These are phyloP conservation scores for Lecanicillium sp. DNA, from an alignment of 2,329 filamentous ascomycete species.

Conservation along the genomic window DNA sequence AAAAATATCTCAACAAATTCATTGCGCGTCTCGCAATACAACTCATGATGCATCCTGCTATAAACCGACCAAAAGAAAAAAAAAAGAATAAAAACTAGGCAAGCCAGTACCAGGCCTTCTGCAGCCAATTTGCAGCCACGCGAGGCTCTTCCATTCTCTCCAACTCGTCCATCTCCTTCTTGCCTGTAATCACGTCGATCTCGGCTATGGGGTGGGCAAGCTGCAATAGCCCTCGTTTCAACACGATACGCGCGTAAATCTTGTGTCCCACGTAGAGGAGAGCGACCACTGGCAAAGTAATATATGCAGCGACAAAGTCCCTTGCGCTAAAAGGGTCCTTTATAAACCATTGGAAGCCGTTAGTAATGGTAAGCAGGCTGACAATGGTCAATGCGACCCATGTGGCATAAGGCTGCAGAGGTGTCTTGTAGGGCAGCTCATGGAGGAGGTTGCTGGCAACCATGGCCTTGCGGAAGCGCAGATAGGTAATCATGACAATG, in stretches of 20 bases:
- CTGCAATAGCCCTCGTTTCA: no score
- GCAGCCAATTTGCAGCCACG: conserved; percentile 39
- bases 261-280: conserved; percentile 58
- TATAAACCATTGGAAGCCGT: conserved; percentile 70
- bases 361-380: conserved; percentile 57
- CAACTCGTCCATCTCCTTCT: conserved; percentile 54
- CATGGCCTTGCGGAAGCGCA: conserved; percentile 52
- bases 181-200: conserved; percentile 49
- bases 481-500: conserved; percentile 48
- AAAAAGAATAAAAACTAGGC: conserved; percentile 29
- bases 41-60: neutral
- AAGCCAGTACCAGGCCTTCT: conserved; percentile 50
- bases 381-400: conserved; percentile 52
- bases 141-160: conserved; percentile 38
- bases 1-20: no score
- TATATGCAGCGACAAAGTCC: conserved; percentile 57
- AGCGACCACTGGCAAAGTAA: conserved; percentile 54
- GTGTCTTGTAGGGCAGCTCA: conserved; percentile 42
- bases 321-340: conserved; percentile 52
- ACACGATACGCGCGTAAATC: conserved; percentile 26
- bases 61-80: neutral
- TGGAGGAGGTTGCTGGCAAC: conserved; percentile 39
- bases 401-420: conserved; percentile 54
- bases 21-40: neutral
- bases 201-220: conserved; percentile 37